A percentile compares a stretch with the other conserved stretches of the same genome.
Evolutionary conservation across 306 rosid species (phyloP).

Genomic region (Citrullus colocynthis): DNA sequence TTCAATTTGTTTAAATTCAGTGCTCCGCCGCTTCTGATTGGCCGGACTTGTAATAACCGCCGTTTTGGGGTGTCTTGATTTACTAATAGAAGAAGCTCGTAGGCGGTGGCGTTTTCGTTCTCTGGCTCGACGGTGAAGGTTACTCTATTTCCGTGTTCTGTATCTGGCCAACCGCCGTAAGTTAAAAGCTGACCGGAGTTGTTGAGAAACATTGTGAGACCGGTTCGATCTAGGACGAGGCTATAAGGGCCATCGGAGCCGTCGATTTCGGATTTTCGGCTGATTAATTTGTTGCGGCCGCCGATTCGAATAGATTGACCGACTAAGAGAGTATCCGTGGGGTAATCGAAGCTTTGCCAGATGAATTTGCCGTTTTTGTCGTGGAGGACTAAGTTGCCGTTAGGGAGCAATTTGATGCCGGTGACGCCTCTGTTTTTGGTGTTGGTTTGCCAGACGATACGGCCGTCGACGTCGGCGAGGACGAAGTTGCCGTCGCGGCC

Average conservation of each 20-base stretch:
- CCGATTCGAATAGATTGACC: slow-evolving; percentile 14
- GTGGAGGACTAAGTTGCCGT: slow-evolving; percentile 21
- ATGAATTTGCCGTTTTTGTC: slow-evolving; percentile 12
- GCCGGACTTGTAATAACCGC: slow-evolving; percentile 16
- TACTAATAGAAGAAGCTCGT: slow-evolving; percentile 7
- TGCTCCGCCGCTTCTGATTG: background rate
- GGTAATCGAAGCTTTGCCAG: slow-evolving; percentile 30
- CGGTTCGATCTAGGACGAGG: slow-evolving; percentile 7
- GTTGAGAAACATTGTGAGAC: slow-evolving; percentile 17
- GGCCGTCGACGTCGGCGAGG: slow-evolving; percentile 13
- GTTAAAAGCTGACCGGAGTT: slow-evolving; percentile 12
- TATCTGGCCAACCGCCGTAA: slow-evolving; percentile 21
- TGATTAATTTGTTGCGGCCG: slow-evolving; percentile 13
- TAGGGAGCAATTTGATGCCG: slow-evolving; percentile 10
- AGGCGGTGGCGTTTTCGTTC: slow-evolving; percentile 7
- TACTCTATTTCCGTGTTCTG: background rate
- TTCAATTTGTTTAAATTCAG: slow-evolving; percentile 13
- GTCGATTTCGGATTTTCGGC: slow-evolving; percentile 17
- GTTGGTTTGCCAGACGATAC: slow-evolving; percentile 26
- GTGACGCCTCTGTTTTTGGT: slow-evolving; percentile 23
- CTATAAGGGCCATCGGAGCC: slow-evolving; percentile 20
- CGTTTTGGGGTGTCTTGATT: background rate
- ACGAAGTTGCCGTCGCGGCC: slow-evolving; percentile 19
- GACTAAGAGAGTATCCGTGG: slow-evolving; percentile 14
- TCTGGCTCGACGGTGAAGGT: slow-evolving; percentile 4